Evolutionary conservation across 2,329 filamentous ascomycete species (phyloP), one percentile per base, ranked within the genome.

Genomic region (Penicillium sp.): DNA sequence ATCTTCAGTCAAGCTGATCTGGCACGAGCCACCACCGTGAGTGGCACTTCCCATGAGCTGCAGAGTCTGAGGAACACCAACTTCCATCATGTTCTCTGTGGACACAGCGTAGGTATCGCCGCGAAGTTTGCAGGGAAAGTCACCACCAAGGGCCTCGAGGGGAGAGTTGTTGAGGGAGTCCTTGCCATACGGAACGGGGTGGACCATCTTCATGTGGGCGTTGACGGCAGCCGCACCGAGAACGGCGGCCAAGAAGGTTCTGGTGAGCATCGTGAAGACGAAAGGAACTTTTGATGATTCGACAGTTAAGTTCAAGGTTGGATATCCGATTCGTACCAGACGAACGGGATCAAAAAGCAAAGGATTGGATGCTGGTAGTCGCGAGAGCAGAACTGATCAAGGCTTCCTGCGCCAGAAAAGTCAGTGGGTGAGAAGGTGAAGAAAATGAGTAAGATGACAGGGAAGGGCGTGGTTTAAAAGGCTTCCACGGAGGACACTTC

Each of bases 1-100:
- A 67, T 97, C 94, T 17, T 90, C 92, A 0, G 93, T 95, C 68
- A 99, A 80, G 8, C 89, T 90, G 58, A 98, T 79, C 70, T 99
- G 95, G 79, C 95, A 98, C 0, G 91, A 96, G 0, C 95, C 95
- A 55, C 95, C 95, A 17, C 93, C 93, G 67, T 99, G 95, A 0
- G 88, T 86, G 2, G 92, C 93, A 51, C 82, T 79, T 38, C 92
- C 93, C 0, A 78, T 78, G 75, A 96, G 91, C 0, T 77, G 75
- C 1, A 97, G 81, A 0, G 79, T 73, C 68, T 90, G 85, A 0
- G 75, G 64, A 5, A 84, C 83, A 4, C 91, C 91, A 14, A 89
- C 82, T 0, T 82, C 78, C 75, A 90, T 90, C 0, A 79, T 72
- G 67, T 91, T 91, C 54, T 72, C 69, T 76, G 78, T 1, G 70